Evolutionary conservation across 2,329 filamentous ascomycete species (phyloP), one percentile per base, ranked within the genome.

Genomic region (Arthrobotrys musiformis): DNA sequence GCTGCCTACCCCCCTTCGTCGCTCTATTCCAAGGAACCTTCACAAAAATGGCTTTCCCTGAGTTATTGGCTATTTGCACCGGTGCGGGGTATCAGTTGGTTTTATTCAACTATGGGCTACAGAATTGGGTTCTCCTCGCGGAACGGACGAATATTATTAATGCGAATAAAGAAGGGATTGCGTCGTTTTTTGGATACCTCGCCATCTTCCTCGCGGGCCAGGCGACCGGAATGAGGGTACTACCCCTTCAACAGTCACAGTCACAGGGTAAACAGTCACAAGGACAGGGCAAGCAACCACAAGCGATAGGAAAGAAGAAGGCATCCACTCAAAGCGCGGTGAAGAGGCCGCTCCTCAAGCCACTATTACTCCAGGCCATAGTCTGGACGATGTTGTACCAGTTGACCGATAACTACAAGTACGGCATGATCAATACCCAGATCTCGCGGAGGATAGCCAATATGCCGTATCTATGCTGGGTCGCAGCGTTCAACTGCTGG

Each of bases 121-220:
- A 95, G 81, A 88, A 88, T 7, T 98, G 90, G 82, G 91, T 98
- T 78, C 87, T 99, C 22, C 89, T 92, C 6, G 93, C 93, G 0
- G 92, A 93, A 4, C 90, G 95, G 3, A 89, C 87, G 0, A 89
- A 93, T 81, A 85, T 97, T 13, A 83, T 99, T 4, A 94, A 93
- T 1, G 92, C 93, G 86, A 99, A 99, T 82, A 89, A 94, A 26
- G 95, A 99, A 83, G 95, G 95, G 0, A 87, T 99, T n/a, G 97
- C 94, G 83, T 97, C 93, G 66, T 97, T 98, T 83, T 84, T 92
- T 60, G 95, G 95, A 3, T 99, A 99, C 82, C 88, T 99, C 52
- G 92, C 94, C 54, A 97, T 99, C 74, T 99, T 97, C 83, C 89
- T 99, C 42, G 90, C 92, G 0, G 95, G 95, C 2, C 93, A 96